Conservation (phyloP, 1,284 basidiomycete species). For the Ganoderma meredithae region DNA sequence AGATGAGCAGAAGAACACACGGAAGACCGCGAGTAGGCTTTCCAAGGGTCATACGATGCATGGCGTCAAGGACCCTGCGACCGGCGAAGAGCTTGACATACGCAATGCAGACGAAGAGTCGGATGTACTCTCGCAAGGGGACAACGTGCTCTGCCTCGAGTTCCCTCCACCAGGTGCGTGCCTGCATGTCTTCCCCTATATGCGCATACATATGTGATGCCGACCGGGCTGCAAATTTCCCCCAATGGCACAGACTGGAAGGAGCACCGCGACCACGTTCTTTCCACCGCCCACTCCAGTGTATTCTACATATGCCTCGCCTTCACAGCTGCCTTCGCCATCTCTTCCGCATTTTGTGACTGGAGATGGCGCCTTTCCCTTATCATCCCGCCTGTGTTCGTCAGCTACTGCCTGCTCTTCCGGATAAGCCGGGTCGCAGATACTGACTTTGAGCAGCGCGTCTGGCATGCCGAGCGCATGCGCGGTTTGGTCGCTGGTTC, state of each 20-base stretch:
- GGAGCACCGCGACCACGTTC: slow-evolving; percentile 38
- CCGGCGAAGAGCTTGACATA: slow-evolving; percentile 42
- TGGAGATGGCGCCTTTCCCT: slow-evolving; percentile 37
- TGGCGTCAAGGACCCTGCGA: slow-evolving; percentile 41
- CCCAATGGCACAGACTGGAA: slow-evolving; percentile 38
- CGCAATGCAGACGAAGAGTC: slow-evolving; percentile 41
- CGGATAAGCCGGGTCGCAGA: slow-evolving; percentile 38
- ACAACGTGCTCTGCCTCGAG: slow-evolving; percentile 41
- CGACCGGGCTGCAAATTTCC: neutral
- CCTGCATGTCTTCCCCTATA: neutral
- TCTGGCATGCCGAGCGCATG: slow-evolving; percentile 47
- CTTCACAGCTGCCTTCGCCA: slow-evolving; percentile 36
- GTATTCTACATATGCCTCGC: slow-evolving; percentile 37
- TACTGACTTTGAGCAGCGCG: slow-evolving; percentile 44
- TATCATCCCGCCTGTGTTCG: slow-evolving; percentile 38
- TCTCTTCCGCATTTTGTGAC: slow-evolving; percentile 40
- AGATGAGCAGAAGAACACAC: slow-evolving; percentile 40
- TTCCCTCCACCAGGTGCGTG: slow-evolving; percentile 43
- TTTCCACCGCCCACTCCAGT: slow-evolving; percentile 34
- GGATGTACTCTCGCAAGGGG: slow-evolving; percentile 36
- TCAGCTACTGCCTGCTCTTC: slow-evolving; percentile 43
- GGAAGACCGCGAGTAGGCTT: slow-evolving; percentile 37
- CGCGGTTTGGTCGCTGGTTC: slow-evolving; percentile 45
- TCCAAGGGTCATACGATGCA: slow-evolving; percentile 41
- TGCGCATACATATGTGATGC: neutral